Percentiles rank a stretch among this genome's conserved stretches.
Evolutionary conservation across 2,329 filamentous ascomycete species (phyloP).

Genomic region (Ophiostoma montium): DNA sequence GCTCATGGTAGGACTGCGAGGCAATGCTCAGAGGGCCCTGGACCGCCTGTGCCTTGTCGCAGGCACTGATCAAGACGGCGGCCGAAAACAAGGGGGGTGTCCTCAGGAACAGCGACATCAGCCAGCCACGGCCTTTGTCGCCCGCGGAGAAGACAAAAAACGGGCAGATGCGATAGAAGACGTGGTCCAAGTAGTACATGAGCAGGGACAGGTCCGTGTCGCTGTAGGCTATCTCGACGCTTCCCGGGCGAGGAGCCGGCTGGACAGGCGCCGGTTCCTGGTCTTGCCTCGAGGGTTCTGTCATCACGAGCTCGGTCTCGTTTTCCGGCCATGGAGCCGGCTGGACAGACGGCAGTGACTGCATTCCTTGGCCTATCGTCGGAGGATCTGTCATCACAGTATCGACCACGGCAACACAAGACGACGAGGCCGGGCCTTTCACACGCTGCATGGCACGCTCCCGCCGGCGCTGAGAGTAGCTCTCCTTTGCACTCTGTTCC

Average conservation of each 20-base stretch:
- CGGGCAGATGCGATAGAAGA: slow-evolving; percentile 5
- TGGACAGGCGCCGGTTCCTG: too few species aligned
- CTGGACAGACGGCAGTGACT: too few species aligned
- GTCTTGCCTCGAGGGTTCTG: too few species aligned
- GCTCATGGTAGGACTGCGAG: slow-evolving; percentile 5
- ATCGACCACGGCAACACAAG: not conserved
- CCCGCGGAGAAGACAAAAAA: slow-evolving; percentile 6
- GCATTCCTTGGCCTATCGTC: too few species aligned
- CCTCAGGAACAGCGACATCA: slow-evolving; percentile 6
- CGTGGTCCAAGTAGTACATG: slow-evolving; percentile 10
- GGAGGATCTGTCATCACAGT: not conserved
- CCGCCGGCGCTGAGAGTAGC: slow-evolving; percentile 8
- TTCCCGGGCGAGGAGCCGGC: not conserved
- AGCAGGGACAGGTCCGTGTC: slow-evolving; percentile 4
- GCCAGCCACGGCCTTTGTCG: slow-evolving; percentile 9
- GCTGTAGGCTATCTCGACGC: slow-evolving; percentile 1
- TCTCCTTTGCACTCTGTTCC: slow-evolving; percentile 7
- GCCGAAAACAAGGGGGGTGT: slow-evolving; percentile 4
- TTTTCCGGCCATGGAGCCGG: too few species aligned
- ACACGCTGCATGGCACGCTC: not conserved
- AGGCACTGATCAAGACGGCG: slow-evolving; percentile 6
- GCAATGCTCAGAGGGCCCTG: slow-evolving; percentile 7
- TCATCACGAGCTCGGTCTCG: too few species aligned
- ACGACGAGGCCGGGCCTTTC: not conserved
- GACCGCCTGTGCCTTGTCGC: slow-evolving; percentile 9